Base-by-base conservation (phyloP, 2,329 filamentous ascomycete genomes). In the Zasmidium angulare region DNA sequence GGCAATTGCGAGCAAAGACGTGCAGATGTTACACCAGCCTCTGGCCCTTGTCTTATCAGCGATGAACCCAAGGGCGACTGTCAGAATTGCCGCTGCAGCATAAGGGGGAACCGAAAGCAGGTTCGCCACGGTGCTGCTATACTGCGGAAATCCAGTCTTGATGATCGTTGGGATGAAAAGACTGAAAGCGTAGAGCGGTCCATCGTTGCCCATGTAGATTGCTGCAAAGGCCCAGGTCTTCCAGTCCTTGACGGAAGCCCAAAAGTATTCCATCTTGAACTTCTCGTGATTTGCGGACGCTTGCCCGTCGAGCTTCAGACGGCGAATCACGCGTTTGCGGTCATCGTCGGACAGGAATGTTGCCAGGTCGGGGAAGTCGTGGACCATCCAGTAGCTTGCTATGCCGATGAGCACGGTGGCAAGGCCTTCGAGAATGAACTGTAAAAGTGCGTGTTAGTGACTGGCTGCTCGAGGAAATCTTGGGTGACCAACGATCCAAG, bases 151-250 rank as follows among this genome's bases (percentile, higher is more conserved):
- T 3, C 83, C 83, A 10, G 77, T 66, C 63, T 84, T 78, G 49
- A 96, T 88, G 69, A 96, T 96, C 19, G 86, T 89, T 0, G 91
- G 91, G 1, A 93, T 76, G 76, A 96, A 93, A 2, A 93, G 80
- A 1, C 84, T 87, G 75, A 92, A 91, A 2, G 86, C 86, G 71
- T 92, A 93, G 3, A 93, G 78, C 0, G 89, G 82, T 70, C 87
- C 88, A 64, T 89, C 84, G 43, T 81, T 82, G 1, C 90, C 90
- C 86, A 91, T 91, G 72, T 92, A 95, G 60, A 93, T 87, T 48
- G 89, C 74, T 73, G 90, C 89, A 12, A 85, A 88, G 1, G 83
- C 78, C 75, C 86, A 95, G 20, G 89, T 96, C 79, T 96, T 96
- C 88, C 90, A 96, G 71, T 96, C 91, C 59, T 83, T 87, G 19